Evolutionary conservation across 2,329 filamentous ascomycete species (phyloP), one percentile per base, ranked within the genome.

Genomic region (Xylaria arbuscula): DNA sequence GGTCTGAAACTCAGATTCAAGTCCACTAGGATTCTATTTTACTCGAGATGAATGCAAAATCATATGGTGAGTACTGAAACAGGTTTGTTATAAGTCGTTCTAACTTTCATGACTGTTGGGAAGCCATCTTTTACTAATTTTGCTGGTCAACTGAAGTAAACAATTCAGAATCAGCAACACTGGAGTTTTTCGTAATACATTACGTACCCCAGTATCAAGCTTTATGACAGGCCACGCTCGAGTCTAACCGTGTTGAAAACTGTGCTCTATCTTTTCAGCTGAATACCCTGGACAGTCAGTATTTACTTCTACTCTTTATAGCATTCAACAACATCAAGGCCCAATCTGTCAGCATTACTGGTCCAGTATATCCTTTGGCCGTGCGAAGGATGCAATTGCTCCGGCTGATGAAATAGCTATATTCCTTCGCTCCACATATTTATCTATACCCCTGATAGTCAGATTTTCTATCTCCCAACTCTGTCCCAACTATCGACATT

Each of bases 361-460:
- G 15, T n/a, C n/a, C 40, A 45, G 13, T 45, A 17, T 17, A 13
- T 45, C 3, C 13, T 45, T 7, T 45, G 0, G 28, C 6, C 15
- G 24, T 22, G 60, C 38, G 50, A 62, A 60, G 50, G 56, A 66
- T 50, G 34, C 22, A 56, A 40, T 57, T 62, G 24, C 51, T n/a
- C 56, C 17, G 10, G 15, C 32, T 24, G 34, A 40, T 22, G 22
- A 56, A 50, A 61, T 56, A 22, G 56, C 17, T 9, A 24, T 38
- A n/a, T 51, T 61, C 57, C 57, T 66, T 40, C 53, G 34, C 63
- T 50, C 63, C 62, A 60, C 62, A 28, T 38, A 54, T 60, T 59
- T 48, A 48, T 36, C 56, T 48, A 28, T 58, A 34, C 55, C 48
- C 51, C 51, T 54, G 51, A 54, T 36, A 54, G 32, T 17, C 17